Evolutionary conservation across 2,329 filamentous ascomycete species (phyloP).

Genomic region (Tolypocladium ovalisporum): DNA sequence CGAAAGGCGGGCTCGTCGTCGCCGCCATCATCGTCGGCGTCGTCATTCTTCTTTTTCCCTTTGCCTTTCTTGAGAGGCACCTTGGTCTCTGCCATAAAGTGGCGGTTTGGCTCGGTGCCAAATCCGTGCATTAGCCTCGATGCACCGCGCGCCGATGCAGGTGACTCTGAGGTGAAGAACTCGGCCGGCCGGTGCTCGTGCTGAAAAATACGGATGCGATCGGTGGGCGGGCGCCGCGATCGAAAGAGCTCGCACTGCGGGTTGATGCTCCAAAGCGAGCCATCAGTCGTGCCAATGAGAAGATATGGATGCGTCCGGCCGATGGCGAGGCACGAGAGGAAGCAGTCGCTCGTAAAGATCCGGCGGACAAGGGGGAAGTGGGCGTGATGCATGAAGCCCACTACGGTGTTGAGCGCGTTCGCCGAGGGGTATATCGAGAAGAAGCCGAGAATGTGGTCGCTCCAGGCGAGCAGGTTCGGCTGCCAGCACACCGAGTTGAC

Average conservation of each 20-base stretch:
- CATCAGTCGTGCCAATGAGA: slow-evolving; percentile 42
- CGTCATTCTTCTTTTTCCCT: slow-evolving; percentile 20
- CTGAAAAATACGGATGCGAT: slow-evolving; percentile 33
- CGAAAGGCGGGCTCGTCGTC: slow-evolving; percentile 20
- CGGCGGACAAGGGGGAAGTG: slow-evolving; percentile 42
- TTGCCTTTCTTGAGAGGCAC: slow-evolving; percentile 24
- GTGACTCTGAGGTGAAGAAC: slow-evolving; percentile 16
- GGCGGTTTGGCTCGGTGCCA: slow-evolving; percentile 35
- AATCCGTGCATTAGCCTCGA: slow-evolving; percentile 43
- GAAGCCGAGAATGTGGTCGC: slow-evolving; percentile 44
- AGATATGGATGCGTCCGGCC: slow-evolving; percentile 42
- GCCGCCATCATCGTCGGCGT: slow-evolving; percentile 15
- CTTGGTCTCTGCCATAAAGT: slow-evolving; percentile 29
- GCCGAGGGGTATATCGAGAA: slow-evolving; percentile 40
- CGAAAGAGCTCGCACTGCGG: slow-evolving; percentile 25
- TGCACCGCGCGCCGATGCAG: slow-evolving; percentile 28
- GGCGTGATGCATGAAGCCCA: slow-evolving; percentile 41
- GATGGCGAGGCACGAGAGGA: slow-evolving; percentile 37
- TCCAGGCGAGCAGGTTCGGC: slow-evolving; percentile 42
- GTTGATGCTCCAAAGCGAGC: slow-evolving; percentile 38
- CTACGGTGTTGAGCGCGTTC: slow-evolving; percentile 38
- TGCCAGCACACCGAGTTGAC: slow-evolving; percentile 40
- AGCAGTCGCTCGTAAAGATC: slow-evolving; percentile 38
- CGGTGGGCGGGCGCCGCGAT: slow-evolving; percentile 18
- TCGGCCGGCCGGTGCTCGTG: slow-evolving; percentile 37